Base-by-base conservation (phyloP, 139 green algal species). In the Prasinococcaceae sp. region DNA sequence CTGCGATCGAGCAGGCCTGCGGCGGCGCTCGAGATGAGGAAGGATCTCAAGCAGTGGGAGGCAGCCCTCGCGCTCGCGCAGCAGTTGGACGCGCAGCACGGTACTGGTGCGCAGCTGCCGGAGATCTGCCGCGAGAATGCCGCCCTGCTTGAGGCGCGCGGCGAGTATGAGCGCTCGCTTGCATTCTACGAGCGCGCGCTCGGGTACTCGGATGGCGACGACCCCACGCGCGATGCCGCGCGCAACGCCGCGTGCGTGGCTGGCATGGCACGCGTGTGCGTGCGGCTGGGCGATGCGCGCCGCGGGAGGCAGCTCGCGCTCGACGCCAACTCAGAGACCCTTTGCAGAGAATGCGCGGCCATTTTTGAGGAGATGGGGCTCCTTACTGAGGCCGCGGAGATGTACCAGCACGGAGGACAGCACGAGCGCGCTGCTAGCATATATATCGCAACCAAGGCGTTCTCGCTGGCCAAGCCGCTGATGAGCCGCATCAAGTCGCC, bases 11-110 rank as follows among this genome's bases (percentile, higher is more conserved):
- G 51, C n/a, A 22, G 55, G 9, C 76, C 78, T 0, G 49, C 63
- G 9, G 71, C 73, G 3, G 81, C 81, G 10, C 65, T 90, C 39
- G 75, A 86, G 69, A 79, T 86, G 79, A 69, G 77, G 4, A 73
- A 71, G 43, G 72, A 83, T 60, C 63, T 84, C 38, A 80, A 82
- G 66, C 77, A 85, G 45, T 90, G 81, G 81, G 55, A 74, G 8
- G 50, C 80, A 47, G 81, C 81, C 12, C 59, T 86, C 25, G 68
- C 70, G 55, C 69, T 90, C 20, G 79, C 81, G 14, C 53, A 80
- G 54, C 52, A 74, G 53, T 60, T 85, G 27, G 80, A 79, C 56
- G 72, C 74, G 3, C 54, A 61, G 20, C n/a, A n/a, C n/a, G n/a
- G n/a, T n/a, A n/a, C n/a, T n/a, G n/a, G n/a, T n/a, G n/a, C n/a